Percentiles rank a stretch among this genome's conserved stretches.
These are phyloP conservation scores for Xylariaceae sp. DNA, from an alignment of 2,329 filamentous ascomycete species.

Conservation along the genomic window DNA sequence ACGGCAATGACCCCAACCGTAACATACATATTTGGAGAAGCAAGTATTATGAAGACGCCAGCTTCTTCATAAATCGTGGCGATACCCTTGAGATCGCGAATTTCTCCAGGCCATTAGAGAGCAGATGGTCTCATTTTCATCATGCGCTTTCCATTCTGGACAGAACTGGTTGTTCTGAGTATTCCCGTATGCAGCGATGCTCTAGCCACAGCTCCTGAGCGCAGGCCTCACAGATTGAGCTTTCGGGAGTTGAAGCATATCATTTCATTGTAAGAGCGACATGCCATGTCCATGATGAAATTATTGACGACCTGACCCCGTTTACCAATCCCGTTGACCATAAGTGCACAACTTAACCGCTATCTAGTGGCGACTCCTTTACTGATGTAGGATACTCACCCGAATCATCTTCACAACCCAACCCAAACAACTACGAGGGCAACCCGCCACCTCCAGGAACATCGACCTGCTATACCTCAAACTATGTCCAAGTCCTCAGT, in stretches of 20 bases:
- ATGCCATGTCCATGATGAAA: not conserved
- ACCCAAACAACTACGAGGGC: conserved; percentile 9
- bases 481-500: conserved; percentile 13
- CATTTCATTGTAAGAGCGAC: conserved; percentile 12
- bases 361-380: not conserved
- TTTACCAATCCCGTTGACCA: not conserved
- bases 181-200: not conserved
- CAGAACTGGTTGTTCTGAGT: conserved; percentile 1
- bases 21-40: not conserved
- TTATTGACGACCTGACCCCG: too few relatives aligned
- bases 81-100: too few relatives aligned
- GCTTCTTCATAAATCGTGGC: too few relatives aligned
- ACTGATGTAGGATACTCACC: conserved; percentile 4
- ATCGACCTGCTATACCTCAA: conserved; percentile 12
- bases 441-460: conserved; percentile 13
- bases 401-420: conserved; percentile 8
- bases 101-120: not conserved
- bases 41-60: too few relatives aligned
- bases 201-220: not conserved
- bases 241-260: conserved; percentile 9
- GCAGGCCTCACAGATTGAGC: not conserved
- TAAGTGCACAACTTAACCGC: not conserved
- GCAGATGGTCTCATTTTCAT: not conserved
- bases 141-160: conserved; percentile 3
- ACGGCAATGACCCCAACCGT: not conserved